Conservation (phyloP, 2,329 filamentous ascomycete species). For the Achaetomium macrosporum region DNA sequence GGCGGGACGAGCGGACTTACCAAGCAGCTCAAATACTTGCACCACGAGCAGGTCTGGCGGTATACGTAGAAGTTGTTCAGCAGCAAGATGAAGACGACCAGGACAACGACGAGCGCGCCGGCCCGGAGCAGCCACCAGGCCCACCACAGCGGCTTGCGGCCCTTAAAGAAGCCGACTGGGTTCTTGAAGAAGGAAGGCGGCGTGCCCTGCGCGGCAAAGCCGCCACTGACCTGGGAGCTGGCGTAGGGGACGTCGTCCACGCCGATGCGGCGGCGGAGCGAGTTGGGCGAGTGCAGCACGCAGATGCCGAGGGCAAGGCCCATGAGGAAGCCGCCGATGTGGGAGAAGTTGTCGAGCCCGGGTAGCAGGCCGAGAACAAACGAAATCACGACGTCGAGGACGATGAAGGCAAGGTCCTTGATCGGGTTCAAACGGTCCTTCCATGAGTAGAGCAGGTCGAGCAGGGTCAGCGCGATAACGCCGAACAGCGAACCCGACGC, state of each 20-base stretch:
- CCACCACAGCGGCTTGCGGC: constrained; percentile 93
- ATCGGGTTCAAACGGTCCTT: constrained; percentile 66
- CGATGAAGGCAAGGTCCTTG: constrained; percentile 80
- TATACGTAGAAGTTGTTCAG: constrained; percentile 87
- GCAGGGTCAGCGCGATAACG: constrained; percentile 77
- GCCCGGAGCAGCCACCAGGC: constrained; percentile 88
- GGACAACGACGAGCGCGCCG: constrained; percentile 69
- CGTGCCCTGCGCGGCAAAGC: constrained; percentile 39
- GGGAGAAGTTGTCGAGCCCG: constrained; percentile 92
- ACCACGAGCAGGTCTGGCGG: constrained; percentile 76
- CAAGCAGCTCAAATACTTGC: constrained; percentile 89
- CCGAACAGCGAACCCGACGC: constrained; percentile 90
- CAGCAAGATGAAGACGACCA: constrained; percentile 80
- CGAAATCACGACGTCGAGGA: constrained; percentile 79
- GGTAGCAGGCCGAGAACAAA: constrained; percentile 90
- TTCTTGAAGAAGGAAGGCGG: constrained; percentile 53
- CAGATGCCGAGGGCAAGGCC: constrained; percentile 82
- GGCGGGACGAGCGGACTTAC: constrained; percentile 49
- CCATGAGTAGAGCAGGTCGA: constrained; percentile 94
- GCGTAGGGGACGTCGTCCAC: constrained; percentile 63
- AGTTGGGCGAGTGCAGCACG: constrained; percentile 80
- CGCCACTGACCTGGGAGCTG: constrained; percentile 54
- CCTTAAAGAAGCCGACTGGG: constrained; percentile 78
- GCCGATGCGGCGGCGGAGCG: constrained; percentile 68
- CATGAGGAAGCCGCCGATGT: constrained; percentile 94